A percentile compares a stretch with the other conserved stretches of the same genome.
Evolutionary conservation across 73 alveolate genomes (phyloP).

Genomic region (Paramecium primaurelia): DNA sequence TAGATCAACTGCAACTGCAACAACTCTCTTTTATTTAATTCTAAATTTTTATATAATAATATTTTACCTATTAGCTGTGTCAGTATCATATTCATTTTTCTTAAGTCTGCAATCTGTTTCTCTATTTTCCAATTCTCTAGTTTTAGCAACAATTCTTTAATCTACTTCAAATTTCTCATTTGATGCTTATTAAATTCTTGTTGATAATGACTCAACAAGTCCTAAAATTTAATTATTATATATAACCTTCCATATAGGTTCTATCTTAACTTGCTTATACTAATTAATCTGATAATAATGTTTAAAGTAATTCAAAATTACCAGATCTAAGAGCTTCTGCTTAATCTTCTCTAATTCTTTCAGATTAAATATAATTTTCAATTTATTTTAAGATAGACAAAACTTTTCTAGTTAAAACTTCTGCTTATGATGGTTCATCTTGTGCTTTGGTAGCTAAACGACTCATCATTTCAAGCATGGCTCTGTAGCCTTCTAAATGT

Average conservation of each 20-base stretch:
- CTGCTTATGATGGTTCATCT: constrained; percentile 42
- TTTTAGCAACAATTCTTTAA: background rate
- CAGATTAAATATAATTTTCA: constrained; percentile 36
- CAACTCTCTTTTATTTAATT: background rate
- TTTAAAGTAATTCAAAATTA: background rate
- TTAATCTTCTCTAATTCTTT: constrained; percentile 48
- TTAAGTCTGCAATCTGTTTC: constrained; percentile 41
- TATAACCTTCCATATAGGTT: constrained; percentile 14
- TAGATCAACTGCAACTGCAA: constrained; percentile 49
- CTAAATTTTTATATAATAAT: background rate
- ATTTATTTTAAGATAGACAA: constrained; percentile 28
- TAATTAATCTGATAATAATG: constrained; percentile 7
- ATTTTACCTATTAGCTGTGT: background rate
- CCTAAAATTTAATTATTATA: background rate
- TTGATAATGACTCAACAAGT: background rate
- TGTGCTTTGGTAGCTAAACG: constrained; percentile 16
- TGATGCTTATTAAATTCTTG: background rate
- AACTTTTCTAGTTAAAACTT: constrained; percentile 18
- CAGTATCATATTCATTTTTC: constrained; percentile 13
- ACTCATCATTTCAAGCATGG: constrained; percentile 40
- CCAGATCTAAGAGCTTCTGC: constrained; percentile 19
- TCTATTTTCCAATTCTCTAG: constrained; percentile 23
- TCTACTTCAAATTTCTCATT: constrained; percentile 44
- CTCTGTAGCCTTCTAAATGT: constrained; percentile 35
- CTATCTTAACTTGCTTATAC: constrained; percentile 29